Conservation (phyloP, 805 yeast species). For the Kluyveromyces nonfermentans region DNA sequence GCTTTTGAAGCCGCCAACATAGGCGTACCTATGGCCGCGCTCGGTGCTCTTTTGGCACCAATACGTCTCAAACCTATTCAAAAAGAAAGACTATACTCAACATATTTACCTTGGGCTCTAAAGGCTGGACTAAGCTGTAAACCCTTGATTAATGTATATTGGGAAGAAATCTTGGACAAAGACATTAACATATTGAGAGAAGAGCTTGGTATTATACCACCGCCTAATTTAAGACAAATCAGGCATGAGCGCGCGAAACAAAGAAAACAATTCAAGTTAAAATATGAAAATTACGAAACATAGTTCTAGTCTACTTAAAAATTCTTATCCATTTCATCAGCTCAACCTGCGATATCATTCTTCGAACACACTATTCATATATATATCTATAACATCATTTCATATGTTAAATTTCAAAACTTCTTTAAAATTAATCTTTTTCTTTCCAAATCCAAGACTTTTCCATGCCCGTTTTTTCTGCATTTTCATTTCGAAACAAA, state of each 20-base stretch:
- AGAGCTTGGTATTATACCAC: constrained; percentile 64
- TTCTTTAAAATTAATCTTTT: no score
- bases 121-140: constrained; percentile 61
- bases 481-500: not conserved
- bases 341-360: no score
- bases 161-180: constrained; percentile 75
- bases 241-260: constrained; percentile 32
- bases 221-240: constrained; percentile 68
- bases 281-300: constrained; percentile 16
- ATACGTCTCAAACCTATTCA: constrained; percentile 58
- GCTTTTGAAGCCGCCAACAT: constrained; percentile 86
- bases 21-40: constrained; percentile 90
- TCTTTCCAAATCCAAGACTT: not conserved
- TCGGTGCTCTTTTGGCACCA: constrained; percentile 88
- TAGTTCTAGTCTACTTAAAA: no score
- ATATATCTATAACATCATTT: not conserved
- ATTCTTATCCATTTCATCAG: no score
- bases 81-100: constrained; percentile 50
- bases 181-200: constrained; percentile 65
- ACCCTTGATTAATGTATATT: constrained; percentile 77
- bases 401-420: not conserved
- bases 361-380: no score
- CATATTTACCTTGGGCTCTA: constrained; percentile 85
- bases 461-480: no score
- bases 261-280: constrained; percentile 19